Conservation (phyloP, 1,284 basidiomycete species). For the Veloboletus limbatus region DNA sequence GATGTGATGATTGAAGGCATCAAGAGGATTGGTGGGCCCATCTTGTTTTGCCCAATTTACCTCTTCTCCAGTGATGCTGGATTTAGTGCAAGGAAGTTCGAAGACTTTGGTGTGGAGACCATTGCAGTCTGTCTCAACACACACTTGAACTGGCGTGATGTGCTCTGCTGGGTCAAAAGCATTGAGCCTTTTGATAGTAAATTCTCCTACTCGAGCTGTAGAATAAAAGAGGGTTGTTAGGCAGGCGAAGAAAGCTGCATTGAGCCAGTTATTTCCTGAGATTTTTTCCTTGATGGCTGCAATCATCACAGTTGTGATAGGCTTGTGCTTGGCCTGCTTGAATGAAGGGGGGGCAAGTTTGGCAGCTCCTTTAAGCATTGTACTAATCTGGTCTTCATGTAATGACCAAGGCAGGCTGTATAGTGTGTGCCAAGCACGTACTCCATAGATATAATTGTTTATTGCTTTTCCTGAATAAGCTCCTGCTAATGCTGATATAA, state of each 20-base stretch:
- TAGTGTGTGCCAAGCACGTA: background rate
- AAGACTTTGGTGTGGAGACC: background rate
- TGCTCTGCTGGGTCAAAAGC: background rate
- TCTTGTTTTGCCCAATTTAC: constrained; percentile 3
- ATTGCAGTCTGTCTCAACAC: background rate
- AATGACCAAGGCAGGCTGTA: background rate
- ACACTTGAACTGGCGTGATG: background rate
- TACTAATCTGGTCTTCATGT: background rate
- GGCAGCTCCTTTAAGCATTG: constrained; percentile 21
- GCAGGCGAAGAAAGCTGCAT: constrained; percentile 36
- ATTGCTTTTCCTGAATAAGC: background rate
- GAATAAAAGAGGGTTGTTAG: constrained; percentile 37
- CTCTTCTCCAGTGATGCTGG: background rate
- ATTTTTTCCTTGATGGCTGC: constrained; percentile 14
- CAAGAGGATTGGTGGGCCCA: background rate
- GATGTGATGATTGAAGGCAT: too few relatives aligned
- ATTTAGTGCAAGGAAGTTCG: constrained; percentile 1
- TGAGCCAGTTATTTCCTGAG: constrained; percentile 18
- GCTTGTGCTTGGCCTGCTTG: constrained; percentile 21
- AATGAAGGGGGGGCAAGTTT: constrained; percentile 22
- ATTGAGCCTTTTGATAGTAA: constrained; percentile 26
- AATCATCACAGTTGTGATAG: constrained; percentile 23
- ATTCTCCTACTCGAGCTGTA: constrained; percentile 34
- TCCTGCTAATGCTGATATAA: background rate
- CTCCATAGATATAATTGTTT: background rate